Percentiles rank a stretch among this genome's conserved stretches.
Conservation (phyloP, 352 stramenopile genomes). For the Globisporangium nagaii region DNA sequence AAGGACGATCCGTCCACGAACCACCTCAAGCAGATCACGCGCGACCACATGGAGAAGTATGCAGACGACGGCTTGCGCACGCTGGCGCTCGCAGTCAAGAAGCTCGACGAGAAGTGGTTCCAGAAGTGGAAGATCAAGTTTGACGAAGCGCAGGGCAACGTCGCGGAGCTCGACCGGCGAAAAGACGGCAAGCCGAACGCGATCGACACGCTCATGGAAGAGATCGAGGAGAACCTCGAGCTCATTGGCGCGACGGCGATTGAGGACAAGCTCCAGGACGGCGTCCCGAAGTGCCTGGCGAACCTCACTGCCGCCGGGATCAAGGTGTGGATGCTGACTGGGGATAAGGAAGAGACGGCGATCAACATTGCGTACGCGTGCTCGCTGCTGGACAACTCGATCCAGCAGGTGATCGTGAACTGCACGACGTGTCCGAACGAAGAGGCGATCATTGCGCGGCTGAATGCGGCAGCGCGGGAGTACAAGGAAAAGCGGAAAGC, state of each 20-base stretch:
- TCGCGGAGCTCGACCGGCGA: constrained; percentile 79
- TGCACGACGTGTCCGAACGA: constrained; percentile 58
- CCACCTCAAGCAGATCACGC: constrained; percentile 55
- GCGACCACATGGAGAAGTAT: constrained; percentile 67
- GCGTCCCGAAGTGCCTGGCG: no score
- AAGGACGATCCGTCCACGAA: constrained; percentile 49
- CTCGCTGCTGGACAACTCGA: constrained; percentile 79
- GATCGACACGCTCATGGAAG: constrained; percentile 66
- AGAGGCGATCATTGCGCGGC: constrained; percentile 54
- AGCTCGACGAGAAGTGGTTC: constrained; percentile 58
- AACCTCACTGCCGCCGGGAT: constrained; percentile 79
- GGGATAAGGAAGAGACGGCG: constrained; percentile 85
- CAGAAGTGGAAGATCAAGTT: constrained; percentile 61
- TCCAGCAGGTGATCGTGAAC: constrained; percentile 75
- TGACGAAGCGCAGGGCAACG: constrained; percentile 46
- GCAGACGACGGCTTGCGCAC: constrained; percentile 81
- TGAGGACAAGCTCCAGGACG: constrained; percentile 92
- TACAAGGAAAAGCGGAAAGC: constrained; percentile 39
- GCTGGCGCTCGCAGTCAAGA: constrained; percentile 64
- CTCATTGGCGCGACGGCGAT: constrained; percentile 89
- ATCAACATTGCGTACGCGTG: constrained; percentile 91
- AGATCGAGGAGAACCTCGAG: constrained; percentile 76
- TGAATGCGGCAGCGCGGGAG: constrained; percentile 39
- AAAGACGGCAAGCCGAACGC: constrained; percentile 62
- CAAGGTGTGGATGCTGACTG: constrained; percentile 86